Evolutionary conservation across 495 filamentous ascomycete species (phyloP), one percentile per base, ranked within the genome.

Genomic region (Aspergillus homomorphus): DNA sequence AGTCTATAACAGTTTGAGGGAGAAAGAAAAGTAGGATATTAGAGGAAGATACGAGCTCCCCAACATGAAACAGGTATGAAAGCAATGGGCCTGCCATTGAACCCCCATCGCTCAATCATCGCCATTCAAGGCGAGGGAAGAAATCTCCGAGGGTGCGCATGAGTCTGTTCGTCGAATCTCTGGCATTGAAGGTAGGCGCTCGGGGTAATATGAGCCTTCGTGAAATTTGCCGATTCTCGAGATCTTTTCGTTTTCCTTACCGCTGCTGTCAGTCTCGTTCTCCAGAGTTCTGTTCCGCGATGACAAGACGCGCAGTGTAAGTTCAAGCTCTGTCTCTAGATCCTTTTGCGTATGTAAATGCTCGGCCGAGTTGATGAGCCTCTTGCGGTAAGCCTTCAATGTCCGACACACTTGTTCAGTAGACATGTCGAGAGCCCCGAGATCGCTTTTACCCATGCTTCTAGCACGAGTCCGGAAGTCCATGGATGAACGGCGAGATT

Each of bases 341-440:
- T 95, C 89, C 42, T 84, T 83, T 19, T 89, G 72, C 2, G 83
- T 70, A 52, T 91, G 87, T 14, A 84, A 74, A 26, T 81, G 80
- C 42, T 92, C 83, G 2, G 81, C 73, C 14, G 82, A 83, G 14
- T 83, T 84, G 21, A 83, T 72, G 8, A 96, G 80, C 66, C 90
- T 90, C 73, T 91, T 93, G 16, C 94, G 82, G 66, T 95, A 97
- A 2, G 86, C 83, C 51, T 88, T 84, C 7, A 98, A 78, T 5
- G 86, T 86, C 23, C 88, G 88, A 62, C 88, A 91, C 0, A 91
- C 78, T 59, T 92, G 87, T 62, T 94, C 89, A 1, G 89, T 93
- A 7, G 89, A 86, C 72, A 84, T 84, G 63, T 85, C 85, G 6
- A 96, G 76, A 51, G 80, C 82, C 9, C 87, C 87, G 58, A 84